Base-by-base conservation (phyloP, 208 protist genomes). In the Zelonia costaricensis region DNA sequence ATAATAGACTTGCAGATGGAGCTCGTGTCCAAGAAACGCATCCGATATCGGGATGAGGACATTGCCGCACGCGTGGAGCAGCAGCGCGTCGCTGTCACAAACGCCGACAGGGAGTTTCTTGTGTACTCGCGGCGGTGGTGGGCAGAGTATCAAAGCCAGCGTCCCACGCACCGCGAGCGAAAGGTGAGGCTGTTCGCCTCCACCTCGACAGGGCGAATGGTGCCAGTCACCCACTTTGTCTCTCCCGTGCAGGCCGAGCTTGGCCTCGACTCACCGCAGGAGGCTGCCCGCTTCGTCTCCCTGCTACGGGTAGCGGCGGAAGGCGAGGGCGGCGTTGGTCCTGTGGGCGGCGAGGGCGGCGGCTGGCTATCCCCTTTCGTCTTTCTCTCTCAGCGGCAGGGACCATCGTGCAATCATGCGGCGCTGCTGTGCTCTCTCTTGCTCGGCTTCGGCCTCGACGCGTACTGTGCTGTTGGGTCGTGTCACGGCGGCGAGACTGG, bases 91-190 rank as follows among this genome's bases (percentile, higher is more conserved):
- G 76, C 78, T 16, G 86, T 94, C 36, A 91, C 88, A n/a, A 82
- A 86, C n/a, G 82, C 94, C 15, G 94, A 98, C 54, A 69, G 94
- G 33, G 92, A 98, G 67, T 97, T 98, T 78, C 76, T 97, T 22
- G 74, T 97, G 25, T 98, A 98, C 53, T 82, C 92, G 45, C 71
- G 91, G 16, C 75, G 91, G 27, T 98, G 94, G 94, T 98, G 91
- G 88, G 59, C 76, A 16, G 91, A 97, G 69, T 97, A 84, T 67
- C 77, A 91, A 39, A 65, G 74, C 0, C 62, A 88, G 12, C 70
- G 82, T 43, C 76, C 81, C 10, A 68, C 63, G 13, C 84, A 96
- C 59, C 82, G 80, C 40, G 69, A 86, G 49, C 69, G 94, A 27
- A 86, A 78, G 51, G 87, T 98, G 10, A 93, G 92, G 51, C 68